phyloP scores from a whole-genome alignment of 495 filamentous ascomycete species.

The Aspergillus bertholletiae region DNA sequence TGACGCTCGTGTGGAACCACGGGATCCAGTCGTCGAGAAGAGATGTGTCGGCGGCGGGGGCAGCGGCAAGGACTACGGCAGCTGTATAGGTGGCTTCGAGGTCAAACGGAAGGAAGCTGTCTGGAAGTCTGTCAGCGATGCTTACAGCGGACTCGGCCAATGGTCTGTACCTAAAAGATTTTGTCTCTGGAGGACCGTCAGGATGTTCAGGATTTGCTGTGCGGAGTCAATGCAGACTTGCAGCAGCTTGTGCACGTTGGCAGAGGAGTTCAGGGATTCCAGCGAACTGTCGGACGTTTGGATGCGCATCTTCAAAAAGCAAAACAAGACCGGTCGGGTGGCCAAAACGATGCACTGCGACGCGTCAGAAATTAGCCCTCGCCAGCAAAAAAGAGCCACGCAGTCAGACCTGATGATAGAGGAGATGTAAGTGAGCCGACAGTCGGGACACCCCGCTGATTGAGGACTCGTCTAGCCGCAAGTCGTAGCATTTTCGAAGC shows the following conservation, averaged over 20 bases:
- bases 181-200: slow-evolving; percentile 33
- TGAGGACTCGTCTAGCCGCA: slow-evolving; percentile 28
- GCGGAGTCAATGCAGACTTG: slow-evolving; percentile 42
- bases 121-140: slow-evolving; percentile 13
- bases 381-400: neutral
- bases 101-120: slow-evolving; percentile 45
- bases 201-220: slow-evolving; percentile 37
- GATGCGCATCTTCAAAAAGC: slow-evolving; percentile 34
- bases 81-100: slow-evolving; percentile 40
- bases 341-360: slow-evolving; percentile 38
- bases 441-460: slow-evolving; percentile 34
- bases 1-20: slow-evolving; percentile 33
- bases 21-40: slow-evolving; percentile 22
- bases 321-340: slow-evolving; percentile 37
- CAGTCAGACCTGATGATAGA: slow-evolving; percentile 36
- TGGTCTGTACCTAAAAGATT: slow-evolving; percentile 34
- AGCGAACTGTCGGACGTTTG: slow-evolving; percentile 23
- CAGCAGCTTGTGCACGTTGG: slow-evolving; percentile 31
- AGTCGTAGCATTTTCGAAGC: slow-evolving; percentile 27
- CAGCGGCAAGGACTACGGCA: slow-evolving; percentile 33
- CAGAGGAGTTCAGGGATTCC: slow-evolving; percentile 26
- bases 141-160: neutral
- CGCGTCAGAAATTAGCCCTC: neutral
- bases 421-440: slow-evolving; percentile 41
- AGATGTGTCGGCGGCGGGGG: slow-evolving; percentile 27